phyloP scores from a whole-genome alignment of 2,329 filamentous ascomycete genomes.

The Bipolaris zeicola region DNA sequence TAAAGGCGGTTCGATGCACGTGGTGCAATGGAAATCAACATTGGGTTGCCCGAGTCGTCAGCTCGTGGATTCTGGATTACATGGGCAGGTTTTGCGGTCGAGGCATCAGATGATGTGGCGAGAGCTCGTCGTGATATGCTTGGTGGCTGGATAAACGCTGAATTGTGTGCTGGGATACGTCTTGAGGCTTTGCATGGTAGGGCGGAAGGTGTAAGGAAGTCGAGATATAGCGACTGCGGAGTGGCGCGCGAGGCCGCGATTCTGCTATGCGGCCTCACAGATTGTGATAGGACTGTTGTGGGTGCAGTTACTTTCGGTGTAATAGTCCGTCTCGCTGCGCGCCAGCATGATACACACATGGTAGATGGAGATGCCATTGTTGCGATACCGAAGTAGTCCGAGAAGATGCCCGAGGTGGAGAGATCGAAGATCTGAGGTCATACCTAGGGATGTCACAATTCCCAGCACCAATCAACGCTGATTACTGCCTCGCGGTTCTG shows the following conservation, averaged over 20 bases:
- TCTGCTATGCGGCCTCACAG: conserved; percentile 29
- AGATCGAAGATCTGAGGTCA: conserved; percentile 19
- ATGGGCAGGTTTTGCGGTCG: conserved; percentile 34
- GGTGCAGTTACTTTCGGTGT: not conserved
- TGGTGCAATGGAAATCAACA: conserved; percentile 81
- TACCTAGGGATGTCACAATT: conserved; percentile 12
- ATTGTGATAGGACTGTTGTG: conserved; percentile 6
- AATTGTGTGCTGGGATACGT: not conserved
- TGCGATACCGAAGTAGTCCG: conserved; percentile 1
- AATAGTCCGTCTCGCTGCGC: conserved; percentile 22
- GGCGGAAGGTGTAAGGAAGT: conserved; percentile 40
- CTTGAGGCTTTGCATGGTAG: not conserved
- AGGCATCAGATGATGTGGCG: conserved; percentile 30
- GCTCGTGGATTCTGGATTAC: conserved; percentile 70
- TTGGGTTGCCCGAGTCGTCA: conserved; percentile 83
- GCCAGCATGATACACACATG: conserved; percentile 42
- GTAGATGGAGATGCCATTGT: conserved; percentile 36
- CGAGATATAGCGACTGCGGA: conserved; percentile 32
- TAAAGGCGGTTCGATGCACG: conserved; percentile 73
- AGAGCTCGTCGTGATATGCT: conserved; percentile 41
- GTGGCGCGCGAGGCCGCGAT: conserved; percentile 26
- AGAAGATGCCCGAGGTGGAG: conserved; percentile 1
- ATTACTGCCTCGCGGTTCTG: conserved; percentile 10
- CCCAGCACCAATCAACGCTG: conserved; percentile 18
- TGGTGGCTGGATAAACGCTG: conserved; percentile 37